These are phyloP conservation scores for Cardamine resedifolia DNA, from an alignment of 345 rosid genomes.

Conservation along the genomic window DNA sequence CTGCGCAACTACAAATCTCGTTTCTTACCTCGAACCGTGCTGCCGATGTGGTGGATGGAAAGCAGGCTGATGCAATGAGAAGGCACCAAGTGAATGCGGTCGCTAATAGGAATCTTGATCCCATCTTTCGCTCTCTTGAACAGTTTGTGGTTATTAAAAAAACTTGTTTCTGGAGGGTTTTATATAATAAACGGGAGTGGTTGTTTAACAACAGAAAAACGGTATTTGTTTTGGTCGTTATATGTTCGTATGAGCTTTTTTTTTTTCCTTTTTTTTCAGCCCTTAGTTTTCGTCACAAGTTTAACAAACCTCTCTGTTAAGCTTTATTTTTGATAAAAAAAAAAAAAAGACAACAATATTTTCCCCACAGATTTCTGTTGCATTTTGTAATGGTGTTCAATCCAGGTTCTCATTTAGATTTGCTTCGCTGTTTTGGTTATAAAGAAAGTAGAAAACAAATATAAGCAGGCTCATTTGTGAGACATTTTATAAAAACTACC, in stretches of 20 bases:
- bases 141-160: neutral
- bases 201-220: constrained; percentile 3
- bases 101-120: constrained; percentile 2
- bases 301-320: constrained; percentile 7
- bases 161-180: neutral
- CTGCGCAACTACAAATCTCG: constrained; percentile 25
- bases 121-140: constrained; percentile 19
- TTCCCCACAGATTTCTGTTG: neutral
- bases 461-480: too few species aligned
- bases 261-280: neutral
- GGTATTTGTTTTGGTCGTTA: constrained; percentile 12
- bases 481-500: too few species aligned
- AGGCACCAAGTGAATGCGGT: constrained; percentile 29
- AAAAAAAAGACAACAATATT: too few species aligned
- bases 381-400: neutral
- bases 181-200: constrained; percentile 3
- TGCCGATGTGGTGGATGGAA: constrained; percentile 6
- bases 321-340: neutral
- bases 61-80: constrained; percentile 17
- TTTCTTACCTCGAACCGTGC: constrained; percentile 39
- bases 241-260: neutral
- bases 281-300: neutral
- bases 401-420: neutral
- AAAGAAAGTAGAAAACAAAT: too few species aligned
- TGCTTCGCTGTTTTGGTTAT: too few species aligned